These are phyloP conservation scores for Picochlorum sp. DNA, from an alignment of 139 green algal genomes.

Conservation along the genomic window DNA sequence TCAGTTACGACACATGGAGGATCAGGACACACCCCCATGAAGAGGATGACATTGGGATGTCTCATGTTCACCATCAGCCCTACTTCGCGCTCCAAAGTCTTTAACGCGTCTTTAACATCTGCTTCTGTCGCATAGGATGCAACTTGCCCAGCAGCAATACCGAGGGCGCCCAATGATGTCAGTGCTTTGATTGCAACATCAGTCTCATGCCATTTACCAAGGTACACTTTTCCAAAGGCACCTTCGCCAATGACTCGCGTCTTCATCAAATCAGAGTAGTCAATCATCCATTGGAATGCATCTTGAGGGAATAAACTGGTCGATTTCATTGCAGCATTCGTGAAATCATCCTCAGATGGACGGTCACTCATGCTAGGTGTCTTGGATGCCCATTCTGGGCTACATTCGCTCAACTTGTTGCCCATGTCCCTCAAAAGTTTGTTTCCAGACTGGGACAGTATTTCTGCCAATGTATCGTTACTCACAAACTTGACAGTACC, in stretches of 20 bases:
- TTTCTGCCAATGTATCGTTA: background rate
- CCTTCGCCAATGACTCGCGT: slow-evolving; percentile 47
- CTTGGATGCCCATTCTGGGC: background rate
- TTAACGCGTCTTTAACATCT: slow-evolving; percentile 7
- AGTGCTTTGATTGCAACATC: slow-evolving; percentile 60
- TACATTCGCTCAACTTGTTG: background rate
- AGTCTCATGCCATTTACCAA: slow-evolving; percentile 51
- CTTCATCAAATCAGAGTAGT: slow-evolving; percentile 28
- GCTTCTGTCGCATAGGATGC: background rate
- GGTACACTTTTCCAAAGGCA: slow-evolving; percentile 49
- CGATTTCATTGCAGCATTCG: background rate
- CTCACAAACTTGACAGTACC: background rate
- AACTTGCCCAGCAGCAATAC: slow-evolving; percentile 3
- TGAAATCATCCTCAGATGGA: background rate
- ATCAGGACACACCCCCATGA: slow-evolving; percentile 52
- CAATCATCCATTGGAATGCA: slow-evolving; percentile 24
- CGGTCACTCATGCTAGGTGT: background rate
- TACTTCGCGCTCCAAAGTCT: slow-evolving; percentile 43
- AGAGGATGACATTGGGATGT: slow-evolving; percentile 58
- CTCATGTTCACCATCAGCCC: slow-evolving; percentile 44
- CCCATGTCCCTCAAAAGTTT: background rate
- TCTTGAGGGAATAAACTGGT: background rate
- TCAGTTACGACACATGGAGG: slow-evolving; percentile 33
- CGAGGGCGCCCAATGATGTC: slow-evolving; percentile 17
- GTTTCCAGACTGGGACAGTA: background rate